phyloP scores from a whole-genome alignment of 2,329 filamentous ascomycete genomes.

The Torrubiellomyces zombiae region DNA sequence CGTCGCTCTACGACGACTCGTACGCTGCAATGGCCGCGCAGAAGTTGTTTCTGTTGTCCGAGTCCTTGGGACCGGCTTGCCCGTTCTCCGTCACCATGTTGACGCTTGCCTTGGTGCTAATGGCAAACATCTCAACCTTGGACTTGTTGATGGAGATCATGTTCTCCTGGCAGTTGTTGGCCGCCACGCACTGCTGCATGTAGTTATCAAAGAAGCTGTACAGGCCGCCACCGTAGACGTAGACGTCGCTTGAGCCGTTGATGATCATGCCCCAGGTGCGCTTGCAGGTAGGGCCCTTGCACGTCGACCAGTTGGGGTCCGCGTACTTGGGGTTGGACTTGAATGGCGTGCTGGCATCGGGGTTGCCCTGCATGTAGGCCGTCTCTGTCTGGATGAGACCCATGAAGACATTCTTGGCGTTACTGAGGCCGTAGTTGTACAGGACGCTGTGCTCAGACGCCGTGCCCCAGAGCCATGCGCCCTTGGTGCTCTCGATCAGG shows the following conservation, averaged over 20 bases:
- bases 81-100: conserved; percentile 58
- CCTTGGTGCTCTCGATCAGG: conserved; percentile 55
- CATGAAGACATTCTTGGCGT: conserved; percentile 67
- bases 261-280: conserved; percentile 67
- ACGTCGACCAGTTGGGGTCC: conserved; percentile 54
- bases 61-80: conserved; percentile 31
- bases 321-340: conserved; percentile 35
- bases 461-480: conserved; percentile 70
- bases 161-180: conserved; percentile 58
- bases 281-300: conserved; percentile 38
- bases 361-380: conserved; percentile 75
- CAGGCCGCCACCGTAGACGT: conserved; percentile 56
- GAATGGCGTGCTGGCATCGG: conserved; percentile 52
- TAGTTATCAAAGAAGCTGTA: conserved; percentile 83
- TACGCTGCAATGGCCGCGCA: conserved; percentile 44
- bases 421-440: conserved; percentile 74
- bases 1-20: conserved; percentile 10
- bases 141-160: conserved; percentile 59
- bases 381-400: conserved; percentile 79
- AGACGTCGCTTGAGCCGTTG: conserved; percentile 47
- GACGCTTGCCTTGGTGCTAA: conserved; percentile 57
- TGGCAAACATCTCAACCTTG: conserved; percentile 46
- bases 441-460: conserved; percentile 48
- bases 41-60: conserved; percentile 49
- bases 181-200: conserved; percentile 48